Percentiles rank a stretch among this genome's conserved stretches.
Evolutionary conservation across 164 flowering plant species (phyloP).

Genomic region (Cinnamomum micranthum): DNA sequence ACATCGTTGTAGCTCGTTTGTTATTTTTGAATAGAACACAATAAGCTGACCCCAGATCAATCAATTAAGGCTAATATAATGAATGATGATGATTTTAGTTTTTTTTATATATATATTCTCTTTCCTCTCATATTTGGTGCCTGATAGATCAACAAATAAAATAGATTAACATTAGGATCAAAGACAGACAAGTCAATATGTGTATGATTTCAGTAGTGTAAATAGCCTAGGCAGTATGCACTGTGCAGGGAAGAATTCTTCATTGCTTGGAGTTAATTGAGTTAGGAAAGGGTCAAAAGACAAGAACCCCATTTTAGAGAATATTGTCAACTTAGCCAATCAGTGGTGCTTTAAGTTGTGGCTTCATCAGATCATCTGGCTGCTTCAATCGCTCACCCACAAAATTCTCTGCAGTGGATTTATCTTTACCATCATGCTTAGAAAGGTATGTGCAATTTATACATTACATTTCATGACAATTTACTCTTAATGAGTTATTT

Average conservation of each 20-base stretch:
- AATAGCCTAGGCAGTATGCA: neutral
- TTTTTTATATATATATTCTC: too few species aligned
- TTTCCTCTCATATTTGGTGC: too few species aligned
- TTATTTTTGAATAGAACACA: too few species aligned
- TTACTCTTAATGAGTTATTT: neutral
- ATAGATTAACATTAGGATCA: too few species aligned
- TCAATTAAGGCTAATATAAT: too few species aligned
- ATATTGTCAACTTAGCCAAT: neutral
- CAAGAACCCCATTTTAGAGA: neutral
- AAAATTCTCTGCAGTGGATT: slow-evolving; percentile 5
- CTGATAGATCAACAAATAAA: too few species aligned
- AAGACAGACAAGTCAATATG: neutral
- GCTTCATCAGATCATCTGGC: slow-evolving; percentile 57
- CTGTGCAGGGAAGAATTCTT: neutral
- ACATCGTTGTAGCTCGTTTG: too few species aligned
- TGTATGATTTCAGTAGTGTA: neutral
- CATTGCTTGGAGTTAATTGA: too few species aligned
- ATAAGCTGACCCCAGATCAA: neutral
- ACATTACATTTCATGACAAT: neutral
- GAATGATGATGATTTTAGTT: too few species aligned
- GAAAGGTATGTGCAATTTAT: neutral
- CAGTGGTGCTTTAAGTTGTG: slow-evolving; percentile 1
- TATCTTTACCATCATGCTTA: neutral
- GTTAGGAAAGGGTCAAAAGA: too few species aligned
- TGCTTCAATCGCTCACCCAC: slow-evolving; percentile 65